Conservation (phyloP, 176 grass and related monocot species). For the Rhynchospora tenuis region DNA sequence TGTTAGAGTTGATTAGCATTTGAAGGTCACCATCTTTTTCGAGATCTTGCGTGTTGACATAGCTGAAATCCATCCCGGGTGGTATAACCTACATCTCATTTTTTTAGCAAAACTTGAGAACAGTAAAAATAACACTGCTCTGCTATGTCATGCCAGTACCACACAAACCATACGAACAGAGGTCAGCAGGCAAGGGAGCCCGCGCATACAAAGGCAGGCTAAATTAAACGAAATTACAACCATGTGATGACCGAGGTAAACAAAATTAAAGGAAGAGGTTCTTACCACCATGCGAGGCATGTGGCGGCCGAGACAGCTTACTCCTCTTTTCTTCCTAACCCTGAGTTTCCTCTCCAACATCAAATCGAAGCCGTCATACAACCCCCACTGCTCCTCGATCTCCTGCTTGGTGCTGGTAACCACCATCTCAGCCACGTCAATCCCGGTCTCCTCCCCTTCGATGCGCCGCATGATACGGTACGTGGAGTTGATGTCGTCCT, state of each 20-base stretch:
- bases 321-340: constrained; percentile 45
- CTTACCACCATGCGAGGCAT: constrained; percentile 90
- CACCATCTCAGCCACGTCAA: constrained; percentile 83
- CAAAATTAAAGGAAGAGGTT: background rate
- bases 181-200: no score
- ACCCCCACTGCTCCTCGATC: constrained; percentile 94
- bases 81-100: constrained; percentile 50
- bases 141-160: background rate
- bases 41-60: constrained; percentile 54
- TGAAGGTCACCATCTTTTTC: constrained; percentile 58
- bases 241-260: background rate
- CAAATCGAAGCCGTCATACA: constrained; percentile 85
- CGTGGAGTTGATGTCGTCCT: constrained; percentile 56
- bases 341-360: constrained; percentile 76
- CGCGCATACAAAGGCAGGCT: no score
- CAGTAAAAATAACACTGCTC: background rate
- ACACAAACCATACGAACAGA: no score
- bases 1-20: constrained; percentile 38
- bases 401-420: constrained; percentile 92
- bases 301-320: constrained; percentile 72
- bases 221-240: background rate
- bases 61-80: constrained; percentile 96
- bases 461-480: constrained; percentile 63
- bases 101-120: background rate
- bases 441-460: constrained; percentile 72